Evolutionary conservation across 2,329 filamentous ascomycete species (phyloP), one percentile per base, ranked within the genome.

Genomic region (Emericellopsis cladophorae): DNA sequence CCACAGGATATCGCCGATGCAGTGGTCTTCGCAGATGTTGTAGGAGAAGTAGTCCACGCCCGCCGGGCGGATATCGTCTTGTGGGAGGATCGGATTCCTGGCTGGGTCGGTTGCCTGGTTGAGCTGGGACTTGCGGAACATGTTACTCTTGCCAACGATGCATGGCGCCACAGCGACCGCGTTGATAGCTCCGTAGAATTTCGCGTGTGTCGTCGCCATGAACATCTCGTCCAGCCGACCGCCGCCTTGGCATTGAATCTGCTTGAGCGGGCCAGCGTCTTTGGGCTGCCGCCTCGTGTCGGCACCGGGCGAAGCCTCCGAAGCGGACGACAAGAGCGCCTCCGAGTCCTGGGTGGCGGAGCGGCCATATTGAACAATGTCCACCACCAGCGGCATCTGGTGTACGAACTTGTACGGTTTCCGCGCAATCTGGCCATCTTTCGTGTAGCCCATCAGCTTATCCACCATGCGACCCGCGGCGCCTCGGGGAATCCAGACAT

Each of bases 141-240:
- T 96, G 64, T 93, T 96, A 53, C 87, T 94, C 65, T 98, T 98
- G 39, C 92, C 92, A 18, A 96, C 82, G 43, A 94, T 83, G 60
- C 92, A 98, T 8, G 93, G 92, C 0, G 92, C 92, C 40, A 96
- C 65, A 4, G 84, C 74, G 14, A 95, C 86, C 0, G 86, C 85
- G 61, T 96, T 96, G 71, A 98, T 98, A 45, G 90, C 92, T 8
- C 82, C 83, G 65, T 98, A 98, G 69, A 98, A 96, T 57, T 98
- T 98, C 51, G 88, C 87, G 59, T 98, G 92, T 0, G 87, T 79
- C 0, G 88, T 92, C 1, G 87, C 81, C 72, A 98, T 84, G 65
- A 96, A 98, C 60, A 90, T 78, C 56, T 98, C 92, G 56, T 98
- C 92, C 0, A 98, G 70, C 1, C 88, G 75, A 6, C 88, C 89